A percentile compares a stretch with the other conserved stretches of the same genome.
Evolutionary conservation across 371 early-diverging fungal genomes (phyloP).

Genomic region (Mortierella sp.): DNA sequence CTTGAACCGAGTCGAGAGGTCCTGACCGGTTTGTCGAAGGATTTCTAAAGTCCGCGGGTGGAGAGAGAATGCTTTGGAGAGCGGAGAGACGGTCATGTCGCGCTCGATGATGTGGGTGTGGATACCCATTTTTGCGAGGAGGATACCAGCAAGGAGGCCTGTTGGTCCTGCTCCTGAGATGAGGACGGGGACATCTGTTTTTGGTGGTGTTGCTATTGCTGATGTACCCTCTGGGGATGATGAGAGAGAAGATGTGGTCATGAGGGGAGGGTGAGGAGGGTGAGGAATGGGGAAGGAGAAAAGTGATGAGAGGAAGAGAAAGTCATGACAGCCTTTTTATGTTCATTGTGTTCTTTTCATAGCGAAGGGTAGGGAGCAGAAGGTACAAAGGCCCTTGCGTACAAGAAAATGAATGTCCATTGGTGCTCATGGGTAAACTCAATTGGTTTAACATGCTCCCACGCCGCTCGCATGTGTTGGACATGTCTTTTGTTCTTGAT

Average conservation of each 20-base stretch:
- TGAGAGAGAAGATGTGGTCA: background rate
- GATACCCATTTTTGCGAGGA: constrained; percentile 41
- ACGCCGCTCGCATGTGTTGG: no score
- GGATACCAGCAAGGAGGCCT: constrained; percentile 28
- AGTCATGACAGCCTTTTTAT: background rate
- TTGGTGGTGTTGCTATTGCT: background rate
- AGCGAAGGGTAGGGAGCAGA: no score
- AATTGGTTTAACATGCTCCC: no score
- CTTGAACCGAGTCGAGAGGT: constrained; percentile 18
- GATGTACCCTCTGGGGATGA: background rate
- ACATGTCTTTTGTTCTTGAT: no score
- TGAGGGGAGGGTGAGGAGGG: background rate
- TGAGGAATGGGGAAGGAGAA: background rate
- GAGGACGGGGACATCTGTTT: constrained; percentile 29
- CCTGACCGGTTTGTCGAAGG: constrained; percentile 12
- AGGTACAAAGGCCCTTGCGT: no score
- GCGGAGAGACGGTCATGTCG: constrained; percentile 3
- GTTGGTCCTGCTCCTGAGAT: constrained; percentile 56
- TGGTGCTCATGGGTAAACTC: no score
- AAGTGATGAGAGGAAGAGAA: background rate
- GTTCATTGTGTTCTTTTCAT: background rate
- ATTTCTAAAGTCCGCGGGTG: constrained; percentile 46
- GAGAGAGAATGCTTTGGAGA: constrained; percentile 35
- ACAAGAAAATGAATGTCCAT: no score
- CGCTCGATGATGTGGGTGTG: constrained; percentile 38